Conservation (phyloP, 2,329 filamentous ascomycete genomes). For the Plectosphaerella plurivora region DNA sequence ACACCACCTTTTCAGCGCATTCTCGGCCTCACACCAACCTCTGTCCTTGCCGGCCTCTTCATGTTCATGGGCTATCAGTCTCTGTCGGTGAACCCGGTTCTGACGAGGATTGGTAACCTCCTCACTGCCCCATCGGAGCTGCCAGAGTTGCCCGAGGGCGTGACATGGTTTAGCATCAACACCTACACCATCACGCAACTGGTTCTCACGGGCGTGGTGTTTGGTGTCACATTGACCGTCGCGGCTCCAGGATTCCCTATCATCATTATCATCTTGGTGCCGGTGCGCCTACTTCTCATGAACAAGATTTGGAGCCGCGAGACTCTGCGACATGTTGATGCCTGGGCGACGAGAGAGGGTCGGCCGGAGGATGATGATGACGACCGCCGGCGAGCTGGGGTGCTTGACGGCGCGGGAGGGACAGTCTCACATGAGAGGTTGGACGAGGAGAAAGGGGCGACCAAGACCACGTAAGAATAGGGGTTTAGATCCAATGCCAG, state of each 20-base stretch:
- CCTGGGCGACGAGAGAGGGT: constrained; percentile 46
- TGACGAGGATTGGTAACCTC: constrained; percentile 52
- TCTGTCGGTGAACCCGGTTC: constrained; percentile 57
- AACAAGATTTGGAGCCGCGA: constrained; percentile 55
- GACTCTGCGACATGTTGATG: constrained; percentile 42
- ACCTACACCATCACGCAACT: constrained; percentile 56
- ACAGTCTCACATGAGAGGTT: neutral
- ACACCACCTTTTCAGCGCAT: constrained; percentile 62
- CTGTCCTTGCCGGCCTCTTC: constrained; percentile 61
- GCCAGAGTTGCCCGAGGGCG: constrained; percentile 36
- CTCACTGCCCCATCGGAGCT: constrained; percentile 49
- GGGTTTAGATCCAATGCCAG: too few relatives aligned
- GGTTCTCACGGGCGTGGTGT: constrained; percentile 53
- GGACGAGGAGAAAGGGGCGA: constrained; percentile 23
- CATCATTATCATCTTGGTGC: constrained; percentile 60
- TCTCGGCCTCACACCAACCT: constrained; percentile 59
- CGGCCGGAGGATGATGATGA: constrained; percentile 43
- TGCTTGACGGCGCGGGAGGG: constrained; percentile 1
- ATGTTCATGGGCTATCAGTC: constrained; percentile 67
- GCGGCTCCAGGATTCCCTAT: constrained; percentile 60
- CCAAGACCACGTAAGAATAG: neutral
- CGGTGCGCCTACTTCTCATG: constrained; percentile 56
- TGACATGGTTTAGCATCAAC: constrained; percentile 51
- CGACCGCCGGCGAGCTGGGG: constrained; percentile 3
- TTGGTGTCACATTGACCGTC: constrained; percentile 58